Conservation (phyloP, 2,329 filamentous ascomycete species). For the Sporothrix phasma region DNA sequence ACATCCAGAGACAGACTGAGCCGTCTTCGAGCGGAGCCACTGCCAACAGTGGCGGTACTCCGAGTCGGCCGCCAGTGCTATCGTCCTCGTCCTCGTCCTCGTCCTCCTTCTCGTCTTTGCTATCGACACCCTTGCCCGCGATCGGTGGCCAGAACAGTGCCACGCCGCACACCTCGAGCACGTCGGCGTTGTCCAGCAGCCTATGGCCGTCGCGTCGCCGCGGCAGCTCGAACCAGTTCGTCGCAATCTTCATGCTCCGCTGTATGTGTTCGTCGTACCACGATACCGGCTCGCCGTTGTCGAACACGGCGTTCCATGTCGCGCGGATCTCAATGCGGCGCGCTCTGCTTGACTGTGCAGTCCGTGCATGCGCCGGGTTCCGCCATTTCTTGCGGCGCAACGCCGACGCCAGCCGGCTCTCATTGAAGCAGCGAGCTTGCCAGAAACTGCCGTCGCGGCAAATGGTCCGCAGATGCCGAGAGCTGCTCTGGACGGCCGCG, state of each 20-base stretch:
- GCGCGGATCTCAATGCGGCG: constrained; percentile 54
- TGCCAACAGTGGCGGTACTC: constrained; percentile 39
- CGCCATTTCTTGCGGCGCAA: constrained; percentile 27
- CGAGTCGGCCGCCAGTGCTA: background rate
- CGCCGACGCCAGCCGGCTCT: constrained; percentile 55
- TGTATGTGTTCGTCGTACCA: constrained; percentile 91
- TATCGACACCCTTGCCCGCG: constrained; percentile 20
- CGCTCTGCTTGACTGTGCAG: constrained; percentile 19
- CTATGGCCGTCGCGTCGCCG: constrained; percentile 31
- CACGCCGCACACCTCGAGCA: constrained; percentile 61
- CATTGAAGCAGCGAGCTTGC: constrained; percentile 63
- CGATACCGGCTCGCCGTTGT: constrained; percentile 53
- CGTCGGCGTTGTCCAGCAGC: constrained; percentile 26
- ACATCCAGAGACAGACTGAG: constrained; percentile 78
- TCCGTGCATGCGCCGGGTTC: background rate
- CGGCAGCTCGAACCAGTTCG: constrained; percentile 68
- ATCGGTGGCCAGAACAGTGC: constrained; percentile 52
- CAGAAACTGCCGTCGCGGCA: constrained; percentile 68
- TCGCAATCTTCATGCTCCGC: constrained; percentile 60
- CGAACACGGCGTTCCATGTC: constrained; percentile 67
- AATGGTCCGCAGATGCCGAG: constrained; percentile 52
- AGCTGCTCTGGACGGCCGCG: constrained; percentile 59
- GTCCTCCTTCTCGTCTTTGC: background rate
- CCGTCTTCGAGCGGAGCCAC: constrained; percentile 78
- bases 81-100: background rate